Evolutionary conservation across 257 asterid species (phyloP).

Genomic region (Ilex aquifolium): DNA sequence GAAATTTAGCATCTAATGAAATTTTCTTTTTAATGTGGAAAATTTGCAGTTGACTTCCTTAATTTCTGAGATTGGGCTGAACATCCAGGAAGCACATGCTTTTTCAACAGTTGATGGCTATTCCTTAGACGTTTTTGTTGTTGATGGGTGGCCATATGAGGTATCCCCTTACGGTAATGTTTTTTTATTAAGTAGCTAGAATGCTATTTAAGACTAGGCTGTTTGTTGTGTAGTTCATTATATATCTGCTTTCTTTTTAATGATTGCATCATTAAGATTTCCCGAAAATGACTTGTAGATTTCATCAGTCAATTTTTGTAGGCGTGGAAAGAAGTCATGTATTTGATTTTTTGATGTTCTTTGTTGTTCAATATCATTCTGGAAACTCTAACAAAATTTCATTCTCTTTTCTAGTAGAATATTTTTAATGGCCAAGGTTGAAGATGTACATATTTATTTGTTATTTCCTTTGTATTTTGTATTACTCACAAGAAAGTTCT

Average conservation of each 20-base stretch:
- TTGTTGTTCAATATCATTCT: no score
- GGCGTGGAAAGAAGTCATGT: no score
- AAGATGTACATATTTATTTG: background rate
- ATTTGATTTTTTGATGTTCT: no score
- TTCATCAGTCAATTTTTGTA: no score
- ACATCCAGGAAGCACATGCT: conserved; percentile 97
- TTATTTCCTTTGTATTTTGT: background rate
- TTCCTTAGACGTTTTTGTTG: conserved; percentile 94
- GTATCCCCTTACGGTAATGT: conserved; percentile 29
- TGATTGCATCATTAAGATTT: background rate
- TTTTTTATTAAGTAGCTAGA: background rate
- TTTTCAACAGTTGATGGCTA: conserved; percentile 95
- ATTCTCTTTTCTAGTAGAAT: no score
- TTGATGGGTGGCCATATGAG: conserved; percentile 96
- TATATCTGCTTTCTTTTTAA: no score
- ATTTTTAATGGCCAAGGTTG: background rate
- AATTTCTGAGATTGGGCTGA: conserved; percentile 87
- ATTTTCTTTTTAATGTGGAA: conserved; percentile 14
- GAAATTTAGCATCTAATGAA: conserved; percentile 12
- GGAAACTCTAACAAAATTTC: no score
- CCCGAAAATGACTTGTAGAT: background rate
- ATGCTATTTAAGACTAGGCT: background rate
- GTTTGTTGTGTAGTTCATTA: background rate
- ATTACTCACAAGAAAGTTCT: conserved; percentile 3
- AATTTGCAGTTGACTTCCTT: conserved; percentile 85